Evolutionary conservation across 352 stramenopile genomes (phyloP).

Genomic region (Peronospora tabacina): DNA sequence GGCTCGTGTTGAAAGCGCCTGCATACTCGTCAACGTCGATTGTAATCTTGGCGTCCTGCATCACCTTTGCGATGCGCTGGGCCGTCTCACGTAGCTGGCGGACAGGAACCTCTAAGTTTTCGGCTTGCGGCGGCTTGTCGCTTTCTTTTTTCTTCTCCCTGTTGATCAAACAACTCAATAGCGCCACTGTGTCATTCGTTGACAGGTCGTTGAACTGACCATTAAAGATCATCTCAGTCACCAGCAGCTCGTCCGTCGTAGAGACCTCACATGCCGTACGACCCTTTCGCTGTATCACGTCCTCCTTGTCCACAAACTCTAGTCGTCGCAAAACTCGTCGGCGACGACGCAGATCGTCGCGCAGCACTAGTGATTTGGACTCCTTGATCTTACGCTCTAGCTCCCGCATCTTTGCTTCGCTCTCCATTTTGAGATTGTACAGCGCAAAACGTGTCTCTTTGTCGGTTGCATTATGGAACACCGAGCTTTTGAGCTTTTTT

Average conservation of each 20-base stretch:
- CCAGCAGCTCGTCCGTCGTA: slow-evolving; percentile 95
- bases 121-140: slow-evolving; percentile 65
- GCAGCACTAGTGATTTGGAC: slow-evolving; percentile 93
- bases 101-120: slow-evolving; percentile 84
- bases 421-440: slow-evolving; percentile 90
- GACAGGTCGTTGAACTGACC: slow-evolving; percentile 97
- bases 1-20: slow-evolving; percentile 94
- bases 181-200: slow-evolving; percentile 92
- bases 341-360: slow-evolving; percentile 92
- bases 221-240: slow-evolving; percentile 98
- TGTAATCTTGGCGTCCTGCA: slow-evolving; percentile 88
- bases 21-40: slow-evolving; percentile 98
- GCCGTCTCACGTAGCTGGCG: slow-evolving; percentile 93
- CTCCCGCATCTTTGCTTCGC: slow-evolving; percentile 88
- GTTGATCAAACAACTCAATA: slow-evolving; percentile 96
- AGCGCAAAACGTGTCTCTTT: slow-evolving; percentile 74
- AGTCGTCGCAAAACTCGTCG: slow-evolving; percentile 94
- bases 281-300: slow-evolving; percentile 98
- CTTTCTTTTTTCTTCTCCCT: slow-evolving; percentile 90
- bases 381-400: slow-evolving; percentile 92
- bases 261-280: slow-evolving; percentile 98
- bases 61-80: slow-evolving; percentile 85
- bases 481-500: slow-evolving; percentile 52
- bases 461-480: slow-evolving; percentile 66
- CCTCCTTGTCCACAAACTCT: slow-evolving; percentile 92